A percentile compares a stretch with the other conserved stretches of the same genome.
Conservation (phyloP, 208 protist genomes). For the Herpetomonas muscarum region DNA sequence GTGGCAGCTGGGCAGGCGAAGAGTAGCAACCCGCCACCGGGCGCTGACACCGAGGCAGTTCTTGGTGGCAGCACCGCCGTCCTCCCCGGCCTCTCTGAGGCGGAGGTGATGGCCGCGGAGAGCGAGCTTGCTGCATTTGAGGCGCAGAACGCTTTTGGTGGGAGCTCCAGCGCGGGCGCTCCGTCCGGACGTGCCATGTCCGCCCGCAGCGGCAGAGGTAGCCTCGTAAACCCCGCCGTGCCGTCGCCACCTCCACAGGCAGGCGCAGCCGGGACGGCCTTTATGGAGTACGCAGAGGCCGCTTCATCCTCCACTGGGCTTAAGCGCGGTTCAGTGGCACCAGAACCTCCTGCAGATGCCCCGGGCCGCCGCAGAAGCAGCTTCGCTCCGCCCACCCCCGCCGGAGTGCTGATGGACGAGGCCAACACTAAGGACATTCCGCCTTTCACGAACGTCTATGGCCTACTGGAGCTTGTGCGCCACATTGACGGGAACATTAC, state of each 20-base stretch:
- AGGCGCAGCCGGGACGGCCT: too few relatives aligned
- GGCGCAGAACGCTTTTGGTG: conserved; percentile 6
- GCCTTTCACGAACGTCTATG: conserved; percentile 59
- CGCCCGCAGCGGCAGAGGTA: not conserved
- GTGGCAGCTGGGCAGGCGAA: not conserved
- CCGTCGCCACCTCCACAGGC: too few relatives aligned
- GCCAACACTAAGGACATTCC: conserved; percentile 18
- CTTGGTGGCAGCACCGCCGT: not conserved
- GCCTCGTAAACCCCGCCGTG: too few relatives aligned
- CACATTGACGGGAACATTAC: conserved; percentile 48
- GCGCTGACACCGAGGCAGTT: not conserved
- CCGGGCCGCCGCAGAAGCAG: too few relatives aligned
- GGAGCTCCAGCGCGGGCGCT: conserved; percentile 1
- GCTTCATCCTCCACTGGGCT: too few relatives aligned
- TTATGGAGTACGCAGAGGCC: too few relatives aligned
- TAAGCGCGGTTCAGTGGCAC: too few relatives aligned
- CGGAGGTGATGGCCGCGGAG: conserved; percentile 48
- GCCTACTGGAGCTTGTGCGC: conserved; percentile 41
- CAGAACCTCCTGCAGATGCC: too few relatives aligned
- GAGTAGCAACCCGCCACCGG: not conserved
- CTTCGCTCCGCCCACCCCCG: conserved; percentile 9
- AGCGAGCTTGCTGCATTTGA: conserved; percentile 42
- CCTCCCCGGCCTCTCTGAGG: conserved; percentile 24
- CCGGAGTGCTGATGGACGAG: conserved; percentile 7
- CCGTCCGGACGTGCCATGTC: too few relatives aligned